Evolutionary conservation across 2,329 filamentous ascomycete species (phyloP).

Genomic region (Sclerotinia spermophila): DNA sequence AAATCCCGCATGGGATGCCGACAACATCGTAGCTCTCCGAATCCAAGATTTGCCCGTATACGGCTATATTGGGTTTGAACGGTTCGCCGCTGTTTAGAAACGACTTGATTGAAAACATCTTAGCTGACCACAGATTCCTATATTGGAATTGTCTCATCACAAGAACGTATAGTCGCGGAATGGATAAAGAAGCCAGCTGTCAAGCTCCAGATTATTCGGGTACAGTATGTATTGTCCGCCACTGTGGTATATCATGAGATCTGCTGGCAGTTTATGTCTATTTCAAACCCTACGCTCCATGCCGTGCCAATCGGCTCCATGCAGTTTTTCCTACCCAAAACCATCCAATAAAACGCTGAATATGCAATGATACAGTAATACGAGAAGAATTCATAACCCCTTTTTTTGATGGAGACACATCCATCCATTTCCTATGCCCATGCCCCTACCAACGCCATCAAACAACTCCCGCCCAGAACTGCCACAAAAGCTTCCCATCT

Average conservation of each 20-base stretch:
- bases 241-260: not conserved
- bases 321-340: not conserved
- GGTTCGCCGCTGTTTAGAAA: not conserved
- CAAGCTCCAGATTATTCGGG: not conserved
- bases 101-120: not conserved
- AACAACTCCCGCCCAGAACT: constrained; percentile 54
- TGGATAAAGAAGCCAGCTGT: not conserved
- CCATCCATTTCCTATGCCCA: constrained; percentile 46
- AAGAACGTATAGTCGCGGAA: not conserved
- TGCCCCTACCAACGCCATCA: constrained; percentile 66
- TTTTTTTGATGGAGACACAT: not conserved
- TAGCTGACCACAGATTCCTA: not conserved
- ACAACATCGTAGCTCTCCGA: not conserved
- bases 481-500: constrained; percentile 59
- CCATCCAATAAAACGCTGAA: not conserved
- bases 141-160: not conserved
- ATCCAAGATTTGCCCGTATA: not conserved
- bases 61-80: not conserved
- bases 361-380: not conserved
- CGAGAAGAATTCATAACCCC: not conserved
- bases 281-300: not conserved
- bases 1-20: not conserved
- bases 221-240: not conserved
- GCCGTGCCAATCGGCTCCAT: not conserved
- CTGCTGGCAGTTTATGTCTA: not conserved